Percentiles rank a stretch among this genome's conserved stretches.
phyloP scores from a whole-genome alignment of 1,139 yeast species.

The Yamadazyma spencermartinsiae region DNA sequence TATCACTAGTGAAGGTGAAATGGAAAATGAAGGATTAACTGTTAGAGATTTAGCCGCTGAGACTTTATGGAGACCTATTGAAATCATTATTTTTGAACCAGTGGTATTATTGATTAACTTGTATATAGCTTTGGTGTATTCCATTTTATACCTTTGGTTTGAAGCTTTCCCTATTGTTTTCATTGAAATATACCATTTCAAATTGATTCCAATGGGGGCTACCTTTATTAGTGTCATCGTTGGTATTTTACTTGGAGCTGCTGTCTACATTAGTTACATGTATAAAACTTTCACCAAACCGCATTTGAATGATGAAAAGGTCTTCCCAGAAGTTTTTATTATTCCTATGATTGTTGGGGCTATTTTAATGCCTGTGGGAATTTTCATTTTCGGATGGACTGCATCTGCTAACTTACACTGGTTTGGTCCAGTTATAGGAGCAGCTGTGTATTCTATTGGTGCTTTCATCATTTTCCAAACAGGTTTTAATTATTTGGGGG shows the following conservation, averaged over 20 bases:
- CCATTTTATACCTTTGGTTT: conserved; percentile 32
- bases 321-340: conserved; percentile 63
- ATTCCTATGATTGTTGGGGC: conserved; percentile 44
- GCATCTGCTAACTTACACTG: conserved; percentile 27
- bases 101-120: conserved; percentile 31
- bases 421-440: conserved; percentile 33
- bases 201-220: conserved; percentile 29
- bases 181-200: conserved; percentile 21
- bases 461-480: conserved; percentile 32
- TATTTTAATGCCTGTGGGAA: conserved; percentile 28
- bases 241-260: conserved; percentile 22
- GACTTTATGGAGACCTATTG: conserved; percentile 33
- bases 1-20: conserved; percentile 42
- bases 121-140: conserved; percentile 31
- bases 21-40: conserved; percentile 35
- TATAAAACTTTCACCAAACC: conserved; percentile 25
- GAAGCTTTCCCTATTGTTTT: conserved; percentile 35
- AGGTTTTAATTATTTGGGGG: conserved; percentile 56
- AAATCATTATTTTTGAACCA: conserved; percentile 29
- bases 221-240: conserved; percentile 22
- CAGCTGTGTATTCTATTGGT: conserved; percentile 26
- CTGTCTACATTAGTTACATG: conserved; percentile 22
- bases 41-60: conserved; percentile 21
- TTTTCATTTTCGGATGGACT: conserved; percentile 36
- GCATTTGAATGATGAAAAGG: conserved; percentile 32